Evolutionary conservation across 2,329 filamentous ascomycete genomes (phyloP).

Genomic region (Stylonectria norvegica): DNA sequence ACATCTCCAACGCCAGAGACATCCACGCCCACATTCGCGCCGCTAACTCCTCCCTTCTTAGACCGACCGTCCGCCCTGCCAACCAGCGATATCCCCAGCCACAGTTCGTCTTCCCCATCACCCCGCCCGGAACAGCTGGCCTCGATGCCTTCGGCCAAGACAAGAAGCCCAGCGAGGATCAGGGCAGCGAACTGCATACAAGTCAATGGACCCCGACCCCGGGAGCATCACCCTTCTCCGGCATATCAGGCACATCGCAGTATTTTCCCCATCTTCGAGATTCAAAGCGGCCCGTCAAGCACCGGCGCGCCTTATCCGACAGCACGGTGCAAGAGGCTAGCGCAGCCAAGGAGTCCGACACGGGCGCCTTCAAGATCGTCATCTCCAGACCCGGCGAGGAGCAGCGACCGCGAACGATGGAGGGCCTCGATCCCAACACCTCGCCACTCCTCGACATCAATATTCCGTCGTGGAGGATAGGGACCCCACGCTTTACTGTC

Average conservation of each 20-base stretch:
- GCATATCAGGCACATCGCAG: slow-evolving; percentile 31
- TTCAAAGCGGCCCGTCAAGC: slow-evolving; percentile 32
- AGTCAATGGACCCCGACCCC: slow-evolving; percentile 44
- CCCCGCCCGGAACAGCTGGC: slow-evolving; percentile 57
- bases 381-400: slow-evolving; percentile 69
- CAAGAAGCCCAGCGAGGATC: slow-evolving; percentile 20
- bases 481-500: slow-evolving; percentile 74
- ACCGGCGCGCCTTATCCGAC: slow-evolving; percentile 68
- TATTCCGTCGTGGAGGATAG: slow-evolving; percentile 82
- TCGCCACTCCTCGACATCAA: slow-evolving; percentile 64
- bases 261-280: slow-evolving; percentile 30
- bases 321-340: slow-evolving; percentile 69
- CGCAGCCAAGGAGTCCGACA: slow-evolving; percentile 51
- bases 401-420: slow-evolving; percentile 58
- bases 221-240: slow-evolving; percentile 35
- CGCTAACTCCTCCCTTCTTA: slow-evolving; percentile 29
- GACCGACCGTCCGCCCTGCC: slow-evolving; percentile 59
- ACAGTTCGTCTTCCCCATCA: slow-evolving; percentile 57
- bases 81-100: slow-evolving; percentile 61
- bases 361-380: slow-evolving; percentile 72
- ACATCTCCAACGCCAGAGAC: slow-evolving; percentile 6
- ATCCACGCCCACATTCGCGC: slow-evolving; percentile 6
- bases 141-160: slow-evolving; percentile 44
- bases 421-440: slow-evolving; percentile 46
- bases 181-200: slow-evolving; percentile 27